Conservation (phyloP, 108 stramenopile species). For the Cylindrotheca closterium region DNA sequence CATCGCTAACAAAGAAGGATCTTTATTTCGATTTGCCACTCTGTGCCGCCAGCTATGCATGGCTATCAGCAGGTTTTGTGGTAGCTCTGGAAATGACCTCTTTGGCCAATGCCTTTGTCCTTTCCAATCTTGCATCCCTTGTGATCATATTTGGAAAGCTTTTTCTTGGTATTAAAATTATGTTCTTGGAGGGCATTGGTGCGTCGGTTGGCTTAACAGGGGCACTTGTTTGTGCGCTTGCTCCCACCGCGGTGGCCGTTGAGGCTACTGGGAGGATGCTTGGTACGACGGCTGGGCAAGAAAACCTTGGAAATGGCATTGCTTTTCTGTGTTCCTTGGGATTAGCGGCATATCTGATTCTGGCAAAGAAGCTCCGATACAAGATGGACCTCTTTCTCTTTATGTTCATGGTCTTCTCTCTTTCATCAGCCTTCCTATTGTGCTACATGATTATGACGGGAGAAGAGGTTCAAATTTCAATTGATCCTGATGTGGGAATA, state of each 20-base stretch:
- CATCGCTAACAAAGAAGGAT: too few species aligned
- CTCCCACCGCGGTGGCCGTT: background rate
- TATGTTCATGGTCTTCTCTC: conserved; percentile 43
- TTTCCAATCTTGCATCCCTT: conserved; percentile 30
- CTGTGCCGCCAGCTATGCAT: too few species aligned
- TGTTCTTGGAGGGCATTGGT: conserved; percentile 30
- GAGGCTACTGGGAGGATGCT: background rate
- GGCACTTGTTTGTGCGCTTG: conserved; percentile 38
- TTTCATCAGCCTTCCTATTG: conserved; percentile 24
- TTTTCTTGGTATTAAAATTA: conserved; percentile 24
- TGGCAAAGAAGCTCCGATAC: conserved; percentile 38
- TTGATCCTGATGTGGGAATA: conserved; percentile 32
- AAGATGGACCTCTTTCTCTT: conserved; percentile 40
- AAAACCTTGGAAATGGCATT: conserved; percentile 33
- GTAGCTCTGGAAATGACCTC: conserved; percentile 37
- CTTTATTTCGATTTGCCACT: too few species aligned
- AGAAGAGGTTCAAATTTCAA: conserved; percentile 21
- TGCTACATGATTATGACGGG: conserved; percentile 26
- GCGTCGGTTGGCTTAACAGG: conserved; percentile 38
- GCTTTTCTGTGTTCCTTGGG: conserved; percentile 29
- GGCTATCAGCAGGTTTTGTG: conserved; percentile 32
- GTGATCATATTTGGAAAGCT: conserved; percentile 34
- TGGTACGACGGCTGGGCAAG: background rate
- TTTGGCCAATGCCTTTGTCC: conserved; percentile 42
- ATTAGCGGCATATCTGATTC: conserved; percentile 24